A percentile compares a stretch with the other conserved stretches of the same genome.
Evolutionary conservation across 495 filamentous ascomycete genomes (phyloP).

Genomic region (Podospora appendiculata): DNA sequence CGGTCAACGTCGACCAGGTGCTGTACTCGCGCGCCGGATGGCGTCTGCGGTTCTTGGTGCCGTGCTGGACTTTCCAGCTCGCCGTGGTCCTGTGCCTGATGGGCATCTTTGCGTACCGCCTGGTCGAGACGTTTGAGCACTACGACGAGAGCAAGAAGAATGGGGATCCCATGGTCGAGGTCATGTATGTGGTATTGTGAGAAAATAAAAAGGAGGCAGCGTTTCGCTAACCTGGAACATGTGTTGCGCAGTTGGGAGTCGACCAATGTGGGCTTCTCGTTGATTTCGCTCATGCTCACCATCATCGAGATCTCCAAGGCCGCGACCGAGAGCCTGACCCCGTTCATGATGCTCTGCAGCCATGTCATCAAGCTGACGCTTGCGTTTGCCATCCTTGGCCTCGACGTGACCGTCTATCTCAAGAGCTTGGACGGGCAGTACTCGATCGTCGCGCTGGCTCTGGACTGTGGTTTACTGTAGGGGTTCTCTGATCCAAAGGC

Average conservation of each 20-base stretch:
- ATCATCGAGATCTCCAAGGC: constrained; percentile 32
- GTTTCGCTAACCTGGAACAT: not conserved
- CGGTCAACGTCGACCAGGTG: constrained; percentile 31
- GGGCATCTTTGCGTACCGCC: constrained; percentile 41
- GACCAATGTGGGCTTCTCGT: constrained; percentile 35
- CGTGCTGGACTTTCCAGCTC: constrained; percentile 34
- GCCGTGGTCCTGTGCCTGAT: constrained; percentile 29
- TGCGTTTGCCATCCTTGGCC: constrained; percentile 31
- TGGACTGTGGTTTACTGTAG: constrained; percentile 36
- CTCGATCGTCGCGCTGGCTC: constrained; percentile 30
- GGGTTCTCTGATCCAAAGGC: not conserved
- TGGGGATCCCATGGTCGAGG: constrained; percentile 33
- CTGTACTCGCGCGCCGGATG: constrained; percentile 35
- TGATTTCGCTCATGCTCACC: constrained; percentile 31
- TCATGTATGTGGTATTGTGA: constrained; percentile 37
- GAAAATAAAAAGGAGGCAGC: no score
- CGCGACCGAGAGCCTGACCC: constrained; percentile 36
- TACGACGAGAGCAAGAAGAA: constrained; percentile 28
- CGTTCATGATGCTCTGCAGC: constrained; percentile 35
- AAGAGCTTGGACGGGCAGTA: constrained; percentile 30
- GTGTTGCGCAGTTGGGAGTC: constrained; percentile 33
- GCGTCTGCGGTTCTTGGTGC: constrained; percentile 30
- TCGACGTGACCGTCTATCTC: constrained; percentile 36
- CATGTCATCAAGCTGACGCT: constrained; percentile 37
- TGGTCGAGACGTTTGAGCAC: constrained; percentile 31